Evolutionary conservation across 768 basidiomycete genomes (phyloP), one percentile per base, ranked within the genome.

Genomic region (Boletus rex-veris): DNA sequence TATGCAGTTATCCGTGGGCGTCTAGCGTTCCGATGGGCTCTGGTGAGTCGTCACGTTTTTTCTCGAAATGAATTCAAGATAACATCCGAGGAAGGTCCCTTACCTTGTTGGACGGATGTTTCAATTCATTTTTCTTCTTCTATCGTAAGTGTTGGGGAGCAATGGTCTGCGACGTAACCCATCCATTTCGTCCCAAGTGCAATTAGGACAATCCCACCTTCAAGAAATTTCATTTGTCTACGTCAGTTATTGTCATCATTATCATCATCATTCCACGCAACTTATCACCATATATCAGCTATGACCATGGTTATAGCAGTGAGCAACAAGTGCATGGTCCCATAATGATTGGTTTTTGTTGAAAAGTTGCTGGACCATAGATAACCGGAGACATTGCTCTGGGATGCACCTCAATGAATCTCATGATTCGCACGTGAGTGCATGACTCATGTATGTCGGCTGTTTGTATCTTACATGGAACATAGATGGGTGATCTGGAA

Each of bases 401-500:
- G 2, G 64, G 52, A 21, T 62, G 49, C 26, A 12, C 46, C 41
- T 69, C 69, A 0, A 52, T 47, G 18, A 71, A 71, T 45, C 18
- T 69, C 42, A 61, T 71, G 59, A 55, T 71, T 48, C 64, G 69
- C 48, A 60, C 63, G 69, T 69, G 49, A 51, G 67, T 49, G 31
- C 8, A 9, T 42, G 3, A 33, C 18, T 3, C 8, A 0, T 19
- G 6, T 37, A 26, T 19, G 1, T 37, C 7, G 7, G 3, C 10
- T 19, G 7, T 26, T 39, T 8, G 12, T 1, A 7, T 45, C 41
- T 58, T 33, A 48, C 44, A 18, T 52, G 15, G 33, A 14, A 11
- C 12, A 10, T 39, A 70, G 69, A 53, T 68, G 69, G 66, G 45
- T 64, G 30, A 58, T 68, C 41, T 68, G 69, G 67, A 68, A 45